Percentiles rank a stretch among this genome's conserved stretches.
Conservation (phyloP, 176 grass and related monocot genomes). For the Rhynchospora tenuis region DNA sequence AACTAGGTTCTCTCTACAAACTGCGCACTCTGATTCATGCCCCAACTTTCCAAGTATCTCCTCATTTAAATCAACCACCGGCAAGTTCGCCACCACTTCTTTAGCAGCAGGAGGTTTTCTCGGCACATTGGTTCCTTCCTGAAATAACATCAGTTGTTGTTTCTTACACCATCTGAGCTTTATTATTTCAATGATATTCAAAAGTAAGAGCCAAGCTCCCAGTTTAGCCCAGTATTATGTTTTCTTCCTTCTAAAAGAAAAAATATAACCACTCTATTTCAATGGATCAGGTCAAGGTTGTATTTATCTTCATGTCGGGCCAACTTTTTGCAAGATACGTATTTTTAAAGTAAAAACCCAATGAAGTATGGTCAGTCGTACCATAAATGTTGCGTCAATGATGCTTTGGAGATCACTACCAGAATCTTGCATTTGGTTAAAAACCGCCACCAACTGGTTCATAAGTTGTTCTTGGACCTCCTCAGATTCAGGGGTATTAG, state of each 20-base stretch:
- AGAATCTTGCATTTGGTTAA: slow-evolving; percentile 1
- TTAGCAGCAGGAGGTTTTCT: slow-evolving; percentile 81
- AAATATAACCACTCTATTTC: not conserved
- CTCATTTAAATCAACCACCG: slow-evolving; percentile 57
- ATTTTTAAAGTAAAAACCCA: not conserved
- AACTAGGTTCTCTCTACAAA: slow-evolving; percentile 84
- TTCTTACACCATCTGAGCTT: not conserved
- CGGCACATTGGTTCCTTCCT: slow-evolving; percentile 43
- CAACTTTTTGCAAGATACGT: not conserved
- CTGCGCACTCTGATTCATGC: slow-evolving; percentile 75
- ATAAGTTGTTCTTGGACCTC: not conserved
- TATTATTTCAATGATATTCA: not conserved
- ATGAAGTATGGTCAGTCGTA: not conserved
- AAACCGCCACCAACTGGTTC: not conserved
- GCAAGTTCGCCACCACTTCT: slow-evolving; percentile 86
- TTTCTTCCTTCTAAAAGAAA: not conserved
- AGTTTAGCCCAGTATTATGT: not conserved
- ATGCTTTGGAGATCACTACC: not conserved
- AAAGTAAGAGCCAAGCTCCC: not conserved
- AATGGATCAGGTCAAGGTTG: not conserved
- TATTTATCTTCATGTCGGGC: not conserved
- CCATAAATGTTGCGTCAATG: slow-evolving; percentile 11
- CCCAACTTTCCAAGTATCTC: slow-evolving; percentile 63
- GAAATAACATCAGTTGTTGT: slow-evolving; percentile 15
- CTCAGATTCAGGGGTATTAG: slow-evolving; percentile 30